A percentile compares a stretch with the other conserved stretches of the same genome.
Evolutionary conservation across 805 yeast species (phyloP).

Genomic region (Ogataea methanolica): DNA sequence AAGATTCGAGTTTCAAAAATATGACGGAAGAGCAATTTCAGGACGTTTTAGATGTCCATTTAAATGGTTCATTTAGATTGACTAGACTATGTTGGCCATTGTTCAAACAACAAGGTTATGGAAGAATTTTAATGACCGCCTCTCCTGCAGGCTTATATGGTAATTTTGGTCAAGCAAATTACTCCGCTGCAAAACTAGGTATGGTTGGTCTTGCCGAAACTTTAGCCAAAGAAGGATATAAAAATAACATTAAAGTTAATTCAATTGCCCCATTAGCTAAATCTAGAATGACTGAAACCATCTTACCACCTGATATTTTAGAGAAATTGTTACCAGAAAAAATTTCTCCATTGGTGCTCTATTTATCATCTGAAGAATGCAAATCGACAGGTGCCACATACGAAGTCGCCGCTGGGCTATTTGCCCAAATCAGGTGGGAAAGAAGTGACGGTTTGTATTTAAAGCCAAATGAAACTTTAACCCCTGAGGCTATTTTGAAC

Average conservation of each 20-base stretch:
- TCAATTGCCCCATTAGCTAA: conserved; percentile 93
- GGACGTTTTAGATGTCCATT: conserved; percentile 79
- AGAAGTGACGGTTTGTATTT: conserved; percentile 82
- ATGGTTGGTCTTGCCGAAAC: conserved; percentile 91
- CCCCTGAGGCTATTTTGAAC: conserved; percentile 79
- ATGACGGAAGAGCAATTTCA: conserved; percentile 79
- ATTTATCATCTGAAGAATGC: conserved; percentile 62
- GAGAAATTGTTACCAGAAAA: conserved; percentile 80
- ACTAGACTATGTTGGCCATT: conserved; percentile 92
- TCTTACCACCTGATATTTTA: conserved; percentile 81
- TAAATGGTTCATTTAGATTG: conserved; percentile 82
- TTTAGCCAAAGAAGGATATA: conserved; percentile 88
- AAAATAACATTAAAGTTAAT: conserved; percentile 77
- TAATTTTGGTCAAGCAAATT: conserved; percentile 94
- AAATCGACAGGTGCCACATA: conserved; percentile 69
- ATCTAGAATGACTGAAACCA: conserved; percentile 91
- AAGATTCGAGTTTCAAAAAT: conserved; percentile 83
- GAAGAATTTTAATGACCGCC: conserved; percentile 88
- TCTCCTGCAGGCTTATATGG: conserved; percentile 98
- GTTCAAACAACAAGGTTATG: conserved; percentile 77
- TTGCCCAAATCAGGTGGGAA: conserved; percentile 92
- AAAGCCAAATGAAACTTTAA: conserved; percentile 70
- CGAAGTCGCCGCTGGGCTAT: conserved; percentile 94
- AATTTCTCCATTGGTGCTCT: conserved; percentile 87
- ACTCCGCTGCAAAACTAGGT: conserved; percentile 89